Conservation (phyloP, 208 protist genomes). For the Phytomonas sp. region DNA sequence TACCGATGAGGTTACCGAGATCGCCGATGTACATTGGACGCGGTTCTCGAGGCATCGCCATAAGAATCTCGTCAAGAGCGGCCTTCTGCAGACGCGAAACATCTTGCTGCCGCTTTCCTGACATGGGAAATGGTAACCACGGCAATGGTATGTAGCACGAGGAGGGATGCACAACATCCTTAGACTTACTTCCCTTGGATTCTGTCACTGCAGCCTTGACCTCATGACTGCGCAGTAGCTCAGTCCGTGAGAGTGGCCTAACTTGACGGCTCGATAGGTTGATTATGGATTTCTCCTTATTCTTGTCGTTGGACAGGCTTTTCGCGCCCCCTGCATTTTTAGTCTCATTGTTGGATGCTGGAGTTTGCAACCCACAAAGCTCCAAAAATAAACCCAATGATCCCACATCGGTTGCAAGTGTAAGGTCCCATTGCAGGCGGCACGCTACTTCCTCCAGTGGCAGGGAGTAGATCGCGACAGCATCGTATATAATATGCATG, state of each 20-base stretch:
- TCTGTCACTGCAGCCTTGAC: slow-evolving; percentile 24
- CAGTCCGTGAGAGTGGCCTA: slow-evolving; percentile 14
- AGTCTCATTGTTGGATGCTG: not conserved
- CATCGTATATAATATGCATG: slow-evolving; percentile 75
- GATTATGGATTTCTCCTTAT: slow-evolving; percentile 11
- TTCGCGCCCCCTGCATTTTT: slow-evolving; percentile 14
- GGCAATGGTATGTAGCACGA: slow-evolving; percentile 28
- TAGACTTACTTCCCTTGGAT: not conserved
- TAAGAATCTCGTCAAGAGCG: slow-evolving; percentile 76
- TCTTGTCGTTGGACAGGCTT: not conserved
- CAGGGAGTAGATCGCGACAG: slow-evolving; percentile 62
- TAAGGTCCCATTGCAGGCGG: slow-evolving; percentile 59
- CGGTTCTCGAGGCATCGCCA: slow-evolving; percentile 72
- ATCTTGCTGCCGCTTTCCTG: slow-evolving; percentile 31
- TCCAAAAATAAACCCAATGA: slow-evolving; percentile 43
- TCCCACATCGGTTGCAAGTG: slow-evolving; percentile 48
- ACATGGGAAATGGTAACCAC: slow-evolving; percentile 49
- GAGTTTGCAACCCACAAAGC: slow-evolving; percentile 33
- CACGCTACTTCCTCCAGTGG: slow-evolving; percentile 43
- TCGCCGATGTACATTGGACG: slow-evolving; percentile 81
- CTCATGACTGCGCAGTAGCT: slow-evolving; percentile 27
- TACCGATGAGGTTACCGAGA: slow-evolving; percentile 80
- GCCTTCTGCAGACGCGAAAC: slow-evolving; percentile 29
- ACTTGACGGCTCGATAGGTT: slow-evolving; percentile 14
- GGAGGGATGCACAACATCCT: not conserved